Percentiles rank a stretch among this genome's conserved stretches.
phyloP scores from a whole-genome alignment of 176 grass and related monocot species.

The Areca catechu region DNA sequence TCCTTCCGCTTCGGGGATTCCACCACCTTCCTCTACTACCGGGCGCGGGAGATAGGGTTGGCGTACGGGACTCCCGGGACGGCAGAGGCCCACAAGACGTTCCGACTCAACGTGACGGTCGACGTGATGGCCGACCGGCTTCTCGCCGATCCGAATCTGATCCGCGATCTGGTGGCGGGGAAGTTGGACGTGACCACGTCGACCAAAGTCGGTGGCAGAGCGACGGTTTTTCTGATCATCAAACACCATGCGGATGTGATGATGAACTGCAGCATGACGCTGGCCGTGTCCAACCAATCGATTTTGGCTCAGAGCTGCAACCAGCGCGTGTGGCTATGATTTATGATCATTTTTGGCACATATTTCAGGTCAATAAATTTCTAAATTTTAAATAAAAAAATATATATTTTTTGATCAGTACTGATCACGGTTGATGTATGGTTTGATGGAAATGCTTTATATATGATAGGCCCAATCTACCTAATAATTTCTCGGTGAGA shows the following conservation, averaged over 20 bases:
- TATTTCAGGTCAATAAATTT: too few relatives aligned
- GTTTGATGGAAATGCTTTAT: too few relatives aligned
- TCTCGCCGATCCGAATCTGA: constrained; percentile 23
- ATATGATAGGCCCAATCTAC: too few relatives aligned
- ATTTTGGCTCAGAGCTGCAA: constrained; percentile 41
- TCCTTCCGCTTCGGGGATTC: constrained; percentile 34
- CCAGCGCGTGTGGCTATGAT: constrained; percentile 30
- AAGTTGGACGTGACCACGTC: constrained; percentile 35
- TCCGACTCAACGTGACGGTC: constrained; percentile 50
- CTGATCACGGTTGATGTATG: too few relatives aligned
- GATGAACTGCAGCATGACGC: constrained; percentile 52
- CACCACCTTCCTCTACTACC: constrained; percentile 56
- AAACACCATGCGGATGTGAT: constrained; percentile 31
- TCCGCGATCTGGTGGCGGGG: constrained; percentile 22
- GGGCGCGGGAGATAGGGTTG: constrained; percentile 25
- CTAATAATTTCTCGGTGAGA: too few relatives aligned
- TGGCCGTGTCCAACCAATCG: constrained; percentile 29
- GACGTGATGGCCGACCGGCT: constrained; percentile 34
- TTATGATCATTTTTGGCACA: too few relatives aligned
- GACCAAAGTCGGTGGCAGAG: constrained; percentile 45
- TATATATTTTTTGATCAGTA: too few relatives aligned
- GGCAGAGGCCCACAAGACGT: constrained; percentile 33
- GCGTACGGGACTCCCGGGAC: constrained; percentile 27
- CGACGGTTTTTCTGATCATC: constrained; percentile 34
- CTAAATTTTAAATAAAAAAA: too few relatives aligned